Conservation (phyloP, 169 alveolate species). For the Cryptosporidium xiaoi region DNA sequence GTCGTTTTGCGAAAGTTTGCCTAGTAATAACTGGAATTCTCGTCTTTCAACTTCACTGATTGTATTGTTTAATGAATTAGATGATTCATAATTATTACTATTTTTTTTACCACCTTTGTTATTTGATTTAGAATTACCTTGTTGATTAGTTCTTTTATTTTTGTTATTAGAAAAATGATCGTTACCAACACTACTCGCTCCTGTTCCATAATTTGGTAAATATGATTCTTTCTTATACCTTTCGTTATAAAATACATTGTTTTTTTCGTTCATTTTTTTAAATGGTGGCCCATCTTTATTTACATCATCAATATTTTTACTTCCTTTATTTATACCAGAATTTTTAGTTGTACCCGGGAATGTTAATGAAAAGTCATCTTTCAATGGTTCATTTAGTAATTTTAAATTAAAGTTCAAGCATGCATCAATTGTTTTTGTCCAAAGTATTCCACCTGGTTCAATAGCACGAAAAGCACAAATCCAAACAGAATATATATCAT, state of each 20-base stretch:
- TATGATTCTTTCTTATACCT: neutral
- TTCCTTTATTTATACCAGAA: neutral
- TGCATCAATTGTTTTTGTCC: conserved; percentile 67
- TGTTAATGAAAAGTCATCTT: conserved; percentile 48
- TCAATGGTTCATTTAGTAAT: conserved; percentile 51
- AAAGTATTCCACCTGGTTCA: conserved; percentile 37
- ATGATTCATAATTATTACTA: neutral
- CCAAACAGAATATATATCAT: conserved; percentile 67
- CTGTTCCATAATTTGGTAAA: too few species aligned
- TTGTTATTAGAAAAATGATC: neutral
- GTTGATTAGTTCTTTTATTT: conserved; percentile 3
- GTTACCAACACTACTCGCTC: conserved; percentile 8
- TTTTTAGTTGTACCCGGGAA: conserved; percentile 20
- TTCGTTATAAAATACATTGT: neutral
- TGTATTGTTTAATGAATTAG: neutral
- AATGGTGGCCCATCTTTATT: conserved; percentile 18
- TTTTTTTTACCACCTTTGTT: neutral
- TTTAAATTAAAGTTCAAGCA: conserved; percentile 48
- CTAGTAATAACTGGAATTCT: conserved; percentile 58
- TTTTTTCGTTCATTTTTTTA: conserved; percentile 25
- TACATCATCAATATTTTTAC: neutral
- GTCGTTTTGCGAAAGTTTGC: conserved; percentile 66
- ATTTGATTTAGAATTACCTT: conserved; percentile 3
- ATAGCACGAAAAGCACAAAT: conserved; percentile 59
- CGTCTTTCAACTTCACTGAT: conserved; percentile 60